Evolutionary conservation across 1,284 basidiomycete genomes (phyloP).

Genomic region (Cystobasidium sp.): DNA sequence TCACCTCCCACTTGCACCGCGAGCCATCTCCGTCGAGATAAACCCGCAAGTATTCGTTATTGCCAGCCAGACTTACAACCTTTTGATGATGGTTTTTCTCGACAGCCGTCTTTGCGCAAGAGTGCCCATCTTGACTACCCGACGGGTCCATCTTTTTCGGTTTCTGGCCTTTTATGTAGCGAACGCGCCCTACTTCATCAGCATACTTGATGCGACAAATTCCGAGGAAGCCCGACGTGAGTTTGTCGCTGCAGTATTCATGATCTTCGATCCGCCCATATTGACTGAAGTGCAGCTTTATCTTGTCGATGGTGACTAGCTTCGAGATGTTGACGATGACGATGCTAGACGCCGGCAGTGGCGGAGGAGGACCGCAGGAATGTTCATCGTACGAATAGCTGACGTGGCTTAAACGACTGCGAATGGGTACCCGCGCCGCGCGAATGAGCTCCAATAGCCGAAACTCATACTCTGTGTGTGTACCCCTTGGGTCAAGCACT

Average conservation of each 20-base stretch:
- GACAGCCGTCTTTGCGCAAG: slow-evolving; percentile 56
- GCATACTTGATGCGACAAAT: slow-evolving; percentile 76
- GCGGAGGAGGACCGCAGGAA: slow-evolving; percentile 75
- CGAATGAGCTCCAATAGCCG: slow-evolving; percentile 12
- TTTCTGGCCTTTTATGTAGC: slow-evolving; percentile 27
- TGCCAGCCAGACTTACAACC: slow-evolving; percentile 57
- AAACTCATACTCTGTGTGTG: slow-evolving; percentile 46
- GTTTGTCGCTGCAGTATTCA: slow-evolving; percentile 78
- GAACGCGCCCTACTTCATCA: slow-evolving; percentile 55
- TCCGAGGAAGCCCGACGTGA: slow-evolving; percentile 79
- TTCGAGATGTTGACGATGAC: slow-evolving; percentile 75
- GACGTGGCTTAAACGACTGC: neutral
- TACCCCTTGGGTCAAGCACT: slow-evolving; percentile 45
- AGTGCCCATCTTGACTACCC: slow-evolving; percentile 55
- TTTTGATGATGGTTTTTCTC: slow-evolving; percentile 58
- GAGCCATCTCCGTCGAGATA: slow-evolving; percentile 25
- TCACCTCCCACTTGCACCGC: neutral
- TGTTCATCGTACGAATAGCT: slow-evolving; percentile 71
- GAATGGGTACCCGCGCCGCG: slow-evolving; percentile 52
- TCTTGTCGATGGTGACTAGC: slow-evolving; percentile 68
- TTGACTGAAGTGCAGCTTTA: slow-evolving; percentile 70
- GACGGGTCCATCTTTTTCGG: slow-evolving; percentile 44
- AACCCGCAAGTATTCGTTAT: slow-evolving; percentile 44
- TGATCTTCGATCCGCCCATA: slow-evolving; percentile 73
- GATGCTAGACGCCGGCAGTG: slow-evolving; percentile 66